Base-by-base conservation (phyloP, 106 monocot species). In the Allium cepa region DNA sequence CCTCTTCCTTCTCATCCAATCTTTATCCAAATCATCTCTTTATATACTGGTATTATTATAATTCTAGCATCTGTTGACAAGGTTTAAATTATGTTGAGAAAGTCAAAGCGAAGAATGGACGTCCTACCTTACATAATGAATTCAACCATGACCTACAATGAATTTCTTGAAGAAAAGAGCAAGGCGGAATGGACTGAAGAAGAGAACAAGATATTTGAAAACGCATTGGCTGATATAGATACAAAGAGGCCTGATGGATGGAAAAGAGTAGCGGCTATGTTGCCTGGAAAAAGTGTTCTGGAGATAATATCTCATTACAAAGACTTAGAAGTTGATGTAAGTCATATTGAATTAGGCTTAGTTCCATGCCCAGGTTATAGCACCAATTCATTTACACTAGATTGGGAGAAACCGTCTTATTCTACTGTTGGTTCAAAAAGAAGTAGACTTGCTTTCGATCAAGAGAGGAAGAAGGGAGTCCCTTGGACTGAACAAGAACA, bases 401-500 rank as follows among this genome's bases (percentile, higher is more conserved):
- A 90, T 51, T 89, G 86, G 79, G 82, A 77, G 57, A 75, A 75
- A 64, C 7, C 63, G 74, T 49, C 64, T 78, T 74, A 49, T 48
- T 67, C 4, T 83, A 69, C 58, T 55, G 73, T 68, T 49, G 77
- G 71, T 49, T 76, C 75, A 15, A 84, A 79, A 11, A 84, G 76
- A 77, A 68, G 83, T n/a, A 68, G 83, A 63, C 69, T 72, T 3
- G 36, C 36, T 36, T 70, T 67, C 6, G 90, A 86, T 48, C 93
- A 94, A 16, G 90, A 94, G 78, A 81, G 90, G 78, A 94, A 94
- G 78, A 94, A 94, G 58, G 93, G 90, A 7, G 78, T 93, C 26
- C 89, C 93, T 17, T 93, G 93, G 93, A 89, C 93, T 36, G 93
- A 93, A 74, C 86, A 93, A 17, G 93, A 94, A 61, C 93, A 94